Base-by-base conservation (phyloP, 345 rosid genomes). In the Boechera stricta region DNA sequence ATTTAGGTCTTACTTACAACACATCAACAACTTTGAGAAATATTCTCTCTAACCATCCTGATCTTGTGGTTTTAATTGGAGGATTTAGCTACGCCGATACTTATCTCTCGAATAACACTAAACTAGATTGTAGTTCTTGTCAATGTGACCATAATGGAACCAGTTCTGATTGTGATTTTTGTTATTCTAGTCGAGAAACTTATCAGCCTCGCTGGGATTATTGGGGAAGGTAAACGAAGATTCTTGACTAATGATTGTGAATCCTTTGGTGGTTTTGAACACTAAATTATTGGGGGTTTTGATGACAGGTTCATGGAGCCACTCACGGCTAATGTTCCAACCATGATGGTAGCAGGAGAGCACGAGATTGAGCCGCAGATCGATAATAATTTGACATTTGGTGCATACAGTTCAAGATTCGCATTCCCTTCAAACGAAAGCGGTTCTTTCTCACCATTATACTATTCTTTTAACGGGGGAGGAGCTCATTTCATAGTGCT, bases 161-260 rank as follows among this genome's bases (percentile, higher is more conserved):
- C 3, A 4, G 72, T 58, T 72, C 48, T 51, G 73, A 13, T 66
- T 67, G 74, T 0, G 51, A 5, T 74, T 41, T 26, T 58, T 73
- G 73, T 73, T 52, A 1, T 66, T 10, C 4, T 68, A 60, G 48
- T 62, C 5, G 51, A 67, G 89, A 89, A 78, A 84, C 85, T 2
- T 92, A 89, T 81, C 99, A 94, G 83, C 99, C 99, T 83, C 94
- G 97, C 12, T 94, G 99, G 99, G 99, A 92, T 75, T 86, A 82
- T 63, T 92, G 97, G 98, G 98, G 98, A 82, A 94, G 98, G 98
- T 90, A 77, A 76, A 56, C 12, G 28, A 56, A 64, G 53, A 45
- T 77, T 55, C 26, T 38, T 28, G 0, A 54, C 16, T 26, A n/a
- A 33, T 44, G 15, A 45, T 68, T 44, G 21, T 56, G 39, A 58